Conservation (phyloP, 83 land plant genomes). For the Larix sibirica region DNA sequence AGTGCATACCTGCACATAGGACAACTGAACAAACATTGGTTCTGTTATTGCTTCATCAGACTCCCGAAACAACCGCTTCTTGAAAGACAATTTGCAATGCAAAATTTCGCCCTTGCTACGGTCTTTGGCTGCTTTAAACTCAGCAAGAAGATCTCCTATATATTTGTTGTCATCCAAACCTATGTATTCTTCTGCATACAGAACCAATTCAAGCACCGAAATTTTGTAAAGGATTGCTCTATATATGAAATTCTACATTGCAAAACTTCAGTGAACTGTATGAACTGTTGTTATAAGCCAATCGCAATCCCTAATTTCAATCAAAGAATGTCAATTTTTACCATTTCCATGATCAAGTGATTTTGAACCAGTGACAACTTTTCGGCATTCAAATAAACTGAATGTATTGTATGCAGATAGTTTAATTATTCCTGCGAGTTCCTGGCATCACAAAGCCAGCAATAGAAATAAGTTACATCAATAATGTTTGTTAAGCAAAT, state of each 20-base stretch:
- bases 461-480: neutral
- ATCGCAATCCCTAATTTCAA: neutral
- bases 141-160: slow-evolving; percentile 92
- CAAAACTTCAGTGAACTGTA: neutral
- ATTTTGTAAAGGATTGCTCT: neutral
- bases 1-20: slow-evolving; percentile 85
- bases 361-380: slow-evolving; percentile 83
- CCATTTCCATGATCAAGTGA: slow-evolving; percentile 81
- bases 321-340: slow-evolving; percentile 27
- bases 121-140: slow-evolving; percentile 89
- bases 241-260: neutral
- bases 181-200: slow-evolving; percentile 79
- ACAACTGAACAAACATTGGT: slow-evolving; percentile 98
- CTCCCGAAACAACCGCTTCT: slow-evolving; percentile 94
- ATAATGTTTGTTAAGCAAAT: neutral
- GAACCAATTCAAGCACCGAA: neutral
- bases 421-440: slow-evolving; percentile 93
- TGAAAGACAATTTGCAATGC: slow-evolving; percentile 92
- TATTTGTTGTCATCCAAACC: slow-evolving; percentile 97
- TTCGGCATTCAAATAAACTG: slow-evolving; percentile 95
- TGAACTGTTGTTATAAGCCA: neutral
- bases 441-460: slow-evolving; percentile 46
- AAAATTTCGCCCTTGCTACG: slow-evolving; percentile 93
- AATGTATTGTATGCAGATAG: slow-evolving; percentile 87
- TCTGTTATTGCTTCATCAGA: slow-evolving; percentile 94